Evolutionary conservation across 2,329 filamentous ascomycete genomes (phyloP), one percentile per base, ranked within the genome.

Genomic region (Rhexocercosporidium sp.): DNA sequence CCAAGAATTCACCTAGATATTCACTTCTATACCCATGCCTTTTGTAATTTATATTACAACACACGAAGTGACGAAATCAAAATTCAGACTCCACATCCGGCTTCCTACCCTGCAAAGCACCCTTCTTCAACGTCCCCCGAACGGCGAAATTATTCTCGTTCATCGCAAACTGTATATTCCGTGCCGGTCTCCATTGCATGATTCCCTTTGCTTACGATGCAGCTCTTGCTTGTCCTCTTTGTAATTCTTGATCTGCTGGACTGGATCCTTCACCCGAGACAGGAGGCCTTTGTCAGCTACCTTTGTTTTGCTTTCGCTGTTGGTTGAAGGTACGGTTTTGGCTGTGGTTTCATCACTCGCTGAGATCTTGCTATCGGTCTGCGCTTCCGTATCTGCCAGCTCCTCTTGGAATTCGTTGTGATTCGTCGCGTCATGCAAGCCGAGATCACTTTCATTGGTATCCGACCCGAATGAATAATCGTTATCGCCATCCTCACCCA

Each of bases 171-270:
- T 90, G 88, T 25, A 88, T 83, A 77, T 97, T 97, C 47, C 95
- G 85, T 77, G 94, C 92, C 0, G 95, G 94, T 75, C 90, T 92
- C 94, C 94, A 98, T 79, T 98, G 95, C 93, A 97, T 97, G 76
- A 97, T 75, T 0, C 95, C 95, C 12, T 94, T 86, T 97, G 94
- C 80, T 94, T 93, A 0, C 94, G 87, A 77, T 94, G 91, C 77
- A 97, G 84, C 54, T 92, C 89, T 70, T 91, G 88, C 76, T 90
- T 93, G 69, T 88, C 85, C 65, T 84, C 83, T 73, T 88, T 89
- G 77, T 91, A 88, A 25, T 90, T 85, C 76, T 89, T 89, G 76
- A 85, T 83, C 71, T 85, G 82, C 71, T 82, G 82, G 67, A 88
- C 79, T 0, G 87, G 87, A 70, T 87, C 87, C 74, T 81, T 85